Percentiles rank a stretch among this genome's conserved stretches.
Conservation (phyloP, 345 rosid species). For the Lumnitzera racemosa region DNA sequence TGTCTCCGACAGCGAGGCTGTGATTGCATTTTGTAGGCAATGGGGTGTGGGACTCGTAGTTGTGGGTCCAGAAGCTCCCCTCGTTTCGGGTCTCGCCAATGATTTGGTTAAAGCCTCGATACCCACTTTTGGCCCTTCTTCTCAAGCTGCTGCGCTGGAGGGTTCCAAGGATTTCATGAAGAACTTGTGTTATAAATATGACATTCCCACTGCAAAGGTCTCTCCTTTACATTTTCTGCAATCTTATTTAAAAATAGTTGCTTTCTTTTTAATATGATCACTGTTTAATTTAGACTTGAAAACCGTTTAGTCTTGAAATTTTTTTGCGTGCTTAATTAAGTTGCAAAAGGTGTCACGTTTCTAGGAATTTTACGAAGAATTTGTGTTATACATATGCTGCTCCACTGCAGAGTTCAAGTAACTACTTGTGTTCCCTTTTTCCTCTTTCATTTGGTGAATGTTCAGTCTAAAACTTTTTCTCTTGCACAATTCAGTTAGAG, state of each 20-base stretch:
- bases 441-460: too few relatives aligned
- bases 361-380: not conserved
- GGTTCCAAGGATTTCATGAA: slow-evolving; percentile 97
- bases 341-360: not conserved
- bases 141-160: slow-evolving; percentile 94
- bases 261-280: too few relatives aligned
- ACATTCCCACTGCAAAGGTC: slow-evolving; percentile 96
- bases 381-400: not conserved
- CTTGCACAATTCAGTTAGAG: too few relatives aligned
- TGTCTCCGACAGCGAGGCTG: slow-evolving; percentile 51
- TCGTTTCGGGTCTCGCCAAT: slow-evolving; percentile 84
- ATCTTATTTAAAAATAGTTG: too few relatives aligned
- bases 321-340: too few relatives aligned
- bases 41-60: slow-evolving; percentile 71
- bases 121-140: slow-evolving; percentile 87
- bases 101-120: slow-evolving; percentile 59
- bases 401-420: too few relatives aligned
- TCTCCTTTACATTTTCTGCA: not conserved
- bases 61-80: slow-evolving; percentile 92
- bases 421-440: too few relatives aligned
- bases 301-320: too few relatives aligned
- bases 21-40: slow-evolving; percentile 59
- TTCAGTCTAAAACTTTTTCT: too few relatives aligned
- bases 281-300: too few relatives aligned
- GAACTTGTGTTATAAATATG: slow-evolving; percentile 73